phyloP scores from a whole-genome alignment of 345 rosid genomes.

The Syzygium aqueum region DNA sequence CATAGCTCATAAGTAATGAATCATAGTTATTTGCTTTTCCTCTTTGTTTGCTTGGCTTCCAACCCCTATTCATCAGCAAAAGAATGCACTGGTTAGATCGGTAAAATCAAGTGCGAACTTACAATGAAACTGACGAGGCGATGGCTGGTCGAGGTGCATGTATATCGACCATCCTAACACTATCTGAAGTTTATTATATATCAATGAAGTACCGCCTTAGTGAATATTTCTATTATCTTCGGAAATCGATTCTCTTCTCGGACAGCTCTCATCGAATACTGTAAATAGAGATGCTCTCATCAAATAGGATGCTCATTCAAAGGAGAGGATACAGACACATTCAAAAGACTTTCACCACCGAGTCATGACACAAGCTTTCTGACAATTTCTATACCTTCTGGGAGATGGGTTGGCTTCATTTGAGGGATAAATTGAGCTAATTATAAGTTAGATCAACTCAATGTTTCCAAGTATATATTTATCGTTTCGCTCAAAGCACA shows the following conservation, averaged over 20 bases:
- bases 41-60: neutral
- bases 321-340: neutral
- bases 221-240: neutral
- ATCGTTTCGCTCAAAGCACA: neutral
- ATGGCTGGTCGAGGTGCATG: neutral
- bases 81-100: neutral
- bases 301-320: neutral
- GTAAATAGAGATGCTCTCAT: neutral
- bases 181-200: neutral
- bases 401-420: neutral
- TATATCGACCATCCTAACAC: neutral
- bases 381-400: neutral
- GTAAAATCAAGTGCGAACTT: neutral
- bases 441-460: neutral
- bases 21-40: neutral
- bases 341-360: neutral
- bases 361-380: neutral
- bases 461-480: neutral
- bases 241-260: neutral
- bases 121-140: neutral
- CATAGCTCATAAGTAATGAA: neutral
- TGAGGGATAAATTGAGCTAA: neutral
- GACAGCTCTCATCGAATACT: neutral
- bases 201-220: neutral
- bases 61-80: neutral